Percentiles rank a stretch among this genome's conserved stretches.
Evolutionary conservation across 306 rosid genomes (phyloP).

Genomic region (Quercus mongolica): DNA sequence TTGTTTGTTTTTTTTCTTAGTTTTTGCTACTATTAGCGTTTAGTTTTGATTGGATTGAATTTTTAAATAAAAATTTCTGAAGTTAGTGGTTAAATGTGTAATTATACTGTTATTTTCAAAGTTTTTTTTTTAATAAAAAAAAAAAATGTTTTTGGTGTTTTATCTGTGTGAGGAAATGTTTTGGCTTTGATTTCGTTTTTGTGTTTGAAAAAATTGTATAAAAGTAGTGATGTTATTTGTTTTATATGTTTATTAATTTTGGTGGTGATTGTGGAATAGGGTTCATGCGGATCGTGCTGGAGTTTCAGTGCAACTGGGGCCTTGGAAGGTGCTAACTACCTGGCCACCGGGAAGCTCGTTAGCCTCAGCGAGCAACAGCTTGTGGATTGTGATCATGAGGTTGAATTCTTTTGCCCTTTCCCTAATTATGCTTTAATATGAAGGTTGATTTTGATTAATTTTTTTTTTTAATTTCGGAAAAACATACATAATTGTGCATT

Average conservation of each 20-base stretch:
- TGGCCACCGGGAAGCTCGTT: conserved; percentile 75
- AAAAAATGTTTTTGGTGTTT: background rate
- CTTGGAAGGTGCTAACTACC: conserved; percentile 90
- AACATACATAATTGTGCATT: background rate
- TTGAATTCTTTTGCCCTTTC: background rate
- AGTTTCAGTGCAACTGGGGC: conserved; percentile 97
- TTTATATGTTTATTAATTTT: background rate
- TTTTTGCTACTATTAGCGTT: background rate
- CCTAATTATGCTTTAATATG: background rate
- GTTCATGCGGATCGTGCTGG: conserved; percentile 98
- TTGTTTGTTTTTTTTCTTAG: background rate
- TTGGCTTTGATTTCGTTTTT: background rate
- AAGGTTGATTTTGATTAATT: background rate
- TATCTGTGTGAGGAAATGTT: background rate
- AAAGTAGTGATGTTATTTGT: too few species aligned
- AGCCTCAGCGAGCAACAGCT: conserved; percentile 98
- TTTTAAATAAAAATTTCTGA: too few species aligned
- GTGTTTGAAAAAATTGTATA: background rate
- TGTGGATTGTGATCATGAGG: conserved; percentile 98
- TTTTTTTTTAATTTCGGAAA: background rate
- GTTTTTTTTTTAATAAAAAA: background rate
- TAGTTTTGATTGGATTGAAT: background rate
- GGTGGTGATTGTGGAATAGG: conserved; percentile 40
- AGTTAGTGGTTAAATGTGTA: too few species aligned
- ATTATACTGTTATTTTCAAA: too few species aligned